Percentiles rank a stretch among this genome's conserved stretches.
These are phyloP conservation scores for Flaveria floridana DNA, from an alignment of 140 eudicot species.

Conservation along the genomic window DNA sequence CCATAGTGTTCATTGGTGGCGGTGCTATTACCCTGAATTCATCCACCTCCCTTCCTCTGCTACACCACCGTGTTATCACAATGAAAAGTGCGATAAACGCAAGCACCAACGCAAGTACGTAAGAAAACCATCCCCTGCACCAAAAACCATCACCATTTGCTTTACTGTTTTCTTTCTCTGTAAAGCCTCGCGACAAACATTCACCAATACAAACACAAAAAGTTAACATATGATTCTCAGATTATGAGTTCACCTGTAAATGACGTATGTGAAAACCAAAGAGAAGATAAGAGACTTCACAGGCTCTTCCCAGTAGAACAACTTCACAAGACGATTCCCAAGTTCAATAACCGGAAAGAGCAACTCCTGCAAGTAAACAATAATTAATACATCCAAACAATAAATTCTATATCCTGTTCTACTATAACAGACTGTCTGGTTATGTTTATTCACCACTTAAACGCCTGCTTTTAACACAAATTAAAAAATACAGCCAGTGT, in stretches of 20 bases:
- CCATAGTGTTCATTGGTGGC: slow-evolving; percentile 81
- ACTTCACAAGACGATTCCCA: slow-evolving; percentile 43
- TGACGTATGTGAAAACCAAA: slow-evolving; percentile 46
- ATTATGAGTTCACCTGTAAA: slow-evolving; percentile 50
- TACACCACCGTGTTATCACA: slow-evolving; percentile 52
- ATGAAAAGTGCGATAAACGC: slow-evolving; percentile 49
- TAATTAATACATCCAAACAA: neutral
- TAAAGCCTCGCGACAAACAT: too few species aligned
- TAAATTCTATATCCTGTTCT: too few species aligned
- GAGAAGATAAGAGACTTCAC: slow-evolving; percentile 66
- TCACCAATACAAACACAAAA: too few species aligned
- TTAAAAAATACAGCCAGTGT: slow-evolving; percentile 28
- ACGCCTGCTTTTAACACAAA: too few species aligned
- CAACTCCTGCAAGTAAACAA: slow-evolving; percentile 68
- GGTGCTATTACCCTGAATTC: slow-evolving; percentile 65
- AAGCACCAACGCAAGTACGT: slow-evolving; percentile 50
- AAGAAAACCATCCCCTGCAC: slow-evolving; percentile 81
- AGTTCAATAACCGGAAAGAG: slow-evolving; percentile 53
- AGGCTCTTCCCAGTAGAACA: slow-evolving; percentile 73
- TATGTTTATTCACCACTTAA: too few species aligned
- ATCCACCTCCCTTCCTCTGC: slow-evolving; percentile 50
- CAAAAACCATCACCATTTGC: neutral
- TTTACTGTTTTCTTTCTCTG: too few species aligned
- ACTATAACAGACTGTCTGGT: too few species aligned
- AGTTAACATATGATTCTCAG: too few species aligned